Evolutionary conservation across 2,329 filamentous ascomycete genomes (phyloP), one percentile per base, ranked within the genome.

Genomic region (Pseudogymnoascus sp.): DNA sequence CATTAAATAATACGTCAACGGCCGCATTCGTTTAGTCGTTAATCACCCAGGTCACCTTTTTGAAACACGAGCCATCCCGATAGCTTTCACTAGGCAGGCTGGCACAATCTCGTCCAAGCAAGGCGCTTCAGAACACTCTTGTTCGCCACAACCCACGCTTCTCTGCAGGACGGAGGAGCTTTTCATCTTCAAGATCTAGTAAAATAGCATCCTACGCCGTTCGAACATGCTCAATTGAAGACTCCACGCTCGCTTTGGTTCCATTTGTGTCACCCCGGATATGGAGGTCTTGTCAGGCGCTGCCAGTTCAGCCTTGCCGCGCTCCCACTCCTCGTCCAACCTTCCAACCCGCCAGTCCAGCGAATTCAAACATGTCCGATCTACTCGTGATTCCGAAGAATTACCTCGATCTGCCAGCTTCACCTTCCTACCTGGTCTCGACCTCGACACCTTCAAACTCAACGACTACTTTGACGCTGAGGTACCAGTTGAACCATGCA

Each of bases 361-460:
- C 61, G 69, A 73, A 37, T 70, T 70, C 64, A 69, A 69, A 62
- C 63, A 40, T 7, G 23, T 67, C n/a, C 66, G 10, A 62, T 59
- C 10, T 64, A 46, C 16, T 65, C 63, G 11, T 61, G 67, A 60
- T 67, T 70, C 28, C 25, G 60, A 60, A 38, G 69, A 72, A 40
- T 67, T 86, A 31, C 78, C 79, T 28, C 79, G 83, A 63, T 80
- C 84, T 59, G 84, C 84, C 34, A 86, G 84, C 69, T 86, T 83
- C 72, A 83, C 81, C 56, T 79, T 81, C 67, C 72, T 86, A n/a
- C 78, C 81, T 3, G 73, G 70, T 28, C 70, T 78, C 16, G 69
- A 73, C 28, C 61, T 31, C 44, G 18, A 60, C 12, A 59, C 7
- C 60, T 59, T 50, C 60, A 75, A 73, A 40, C 67, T 73, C 36